Evolutionary conservation across 495 filamentous ascomycete genomes (phyloP).

Genomic region (Neurospora sublineolata): DNA sequence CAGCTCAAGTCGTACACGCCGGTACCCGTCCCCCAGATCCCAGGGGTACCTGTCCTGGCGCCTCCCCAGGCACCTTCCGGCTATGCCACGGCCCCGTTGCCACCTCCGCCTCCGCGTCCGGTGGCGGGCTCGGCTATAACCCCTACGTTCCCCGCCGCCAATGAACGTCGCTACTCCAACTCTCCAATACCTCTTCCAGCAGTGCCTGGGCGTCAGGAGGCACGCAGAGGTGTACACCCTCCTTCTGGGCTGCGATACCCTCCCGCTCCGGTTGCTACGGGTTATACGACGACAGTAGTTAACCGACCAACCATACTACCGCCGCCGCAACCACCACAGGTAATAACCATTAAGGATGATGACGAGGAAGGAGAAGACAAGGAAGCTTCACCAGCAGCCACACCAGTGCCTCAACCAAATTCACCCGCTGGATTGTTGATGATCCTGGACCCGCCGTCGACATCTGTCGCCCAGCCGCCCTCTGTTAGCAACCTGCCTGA

Average conservation of each 20-base stretch:
- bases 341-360: slow-evolving; percentile 9
- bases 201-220: neutral
- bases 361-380: slow-evolving; percentile 6
- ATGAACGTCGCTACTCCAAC: neutral
- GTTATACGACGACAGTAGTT: neutral
- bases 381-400: neutral
- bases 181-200: slow-evolving; percentile 8
- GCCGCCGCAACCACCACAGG: neutral
- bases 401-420: neutral
- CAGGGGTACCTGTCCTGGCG: neutral
- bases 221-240: neutral
- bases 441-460: neutral
- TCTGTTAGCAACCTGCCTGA: neutral
- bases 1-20: neutral
- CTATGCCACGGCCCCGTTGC: neutral
- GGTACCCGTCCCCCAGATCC: neutral
- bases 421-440: neutral
- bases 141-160: neutral
- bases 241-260: neutral
- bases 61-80: neutral
- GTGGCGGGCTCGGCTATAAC: neutral
- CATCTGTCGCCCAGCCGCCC: neutral
- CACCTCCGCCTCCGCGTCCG: neutral
- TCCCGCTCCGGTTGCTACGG: neutral
- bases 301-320: neutral